phyloP scores from a whole-genome alignment of 768 basidiomycete species.

The Rossbeevera mucosa region DNA sequence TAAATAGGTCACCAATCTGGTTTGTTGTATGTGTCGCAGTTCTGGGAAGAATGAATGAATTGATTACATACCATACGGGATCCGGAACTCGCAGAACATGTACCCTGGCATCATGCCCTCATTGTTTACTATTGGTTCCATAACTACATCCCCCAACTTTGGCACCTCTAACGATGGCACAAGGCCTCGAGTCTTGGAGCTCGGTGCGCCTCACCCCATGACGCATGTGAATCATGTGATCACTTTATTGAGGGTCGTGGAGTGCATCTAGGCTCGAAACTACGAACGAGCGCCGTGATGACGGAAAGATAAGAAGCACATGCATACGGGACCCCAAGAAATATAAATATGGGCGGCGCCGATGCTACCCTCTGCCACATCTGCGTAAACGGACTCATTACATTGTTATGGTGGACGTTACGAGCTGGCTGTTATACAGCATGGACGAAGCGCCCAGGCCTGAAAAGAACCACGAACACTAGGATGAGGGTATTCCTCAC shows the following conservation, averaged over 20 bases:
- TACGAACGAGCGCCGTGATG: slow-evolving; percentile 4
- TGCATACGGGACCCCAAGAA: slow-evolving; percentile 18
- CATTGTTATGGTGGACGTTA: background rate
- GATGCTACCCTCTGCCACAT: slow-evolving; percentile 15
- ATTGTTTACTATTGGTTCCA: background rate
- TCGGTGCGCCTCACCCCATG: background rate
- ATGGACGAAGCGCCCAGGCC: background rate
- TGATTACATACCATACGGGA: background rate
- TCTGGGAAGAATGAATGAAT: background rate
- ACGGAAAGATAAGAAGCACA: slow-evolving; percentile 15
- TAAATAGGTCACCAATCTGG: background rate
- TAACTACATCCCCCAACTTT: background rate
- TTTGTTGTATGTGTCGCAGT: background rate
- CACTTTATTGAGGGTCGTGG: slow-evolving; percentile 2
- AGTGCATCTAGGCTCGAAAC: slow-evolving; percentile 6
- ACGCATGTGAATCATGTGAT: slow-evolving; percentile 9
- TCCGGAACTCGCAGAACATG: slow-evolving; percentile 3
- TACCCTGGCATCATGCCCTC: background rate
- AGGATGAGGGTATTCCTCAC: slow-evolving; percentile 4
- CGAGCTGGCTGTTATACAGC: slow-evolving; percentile 2
- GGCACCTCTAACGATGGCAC: background rate
- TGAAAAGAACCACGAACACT: background rate
- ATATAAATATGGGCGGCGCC: slow-evolving; percentile 4
- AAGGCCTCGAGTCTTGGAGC: background rate
- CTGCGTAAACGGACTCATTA: background rate